These are phyloP conservation scores for Gremmenia infestans DNA, from an alignment of 2,329 filamentous ascomycete species.

Conservation along the genomic window DNA sequence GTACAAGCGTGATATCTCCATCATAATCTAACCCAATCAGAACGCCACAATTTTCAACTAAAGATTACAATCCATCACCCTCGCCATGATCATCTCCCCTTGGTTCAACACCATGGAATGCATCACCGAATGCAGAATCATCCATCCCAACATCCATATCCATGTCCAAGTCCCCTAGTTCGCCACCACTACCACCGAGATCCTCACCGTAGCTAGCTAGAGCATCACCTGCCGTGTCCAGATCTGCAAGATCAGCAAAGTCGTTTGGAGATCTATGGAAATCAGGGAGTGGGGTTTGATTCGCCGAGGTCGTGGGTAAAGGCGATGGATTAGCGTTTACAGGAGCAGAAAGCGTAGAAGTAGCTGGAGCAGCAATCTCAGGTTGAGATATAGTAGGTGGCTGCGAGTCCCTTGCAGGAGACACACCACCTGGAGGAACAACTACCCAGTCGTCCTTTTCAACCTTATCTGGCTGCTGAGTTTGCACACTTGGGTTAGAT, in stretches of 20 bases:
- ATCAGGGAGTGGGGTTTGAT: slow-evolving; percentile 22
- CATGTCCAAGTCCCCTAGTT: slow-evolving; percentile 46
- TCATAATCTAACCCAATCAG: background rate
- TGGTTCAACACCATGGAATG: slow-evolving; percentile 60
- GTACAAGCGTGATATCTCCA: background rate
- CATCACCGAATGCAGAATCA: slow-evolving; percentile 78
- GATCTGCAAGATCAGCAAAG: slow-evolving; percentile 58
- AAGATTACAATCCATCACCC: slow-evolving; percentile 12
- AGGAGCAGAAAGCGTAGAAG: slow-evolving; percentile 6
- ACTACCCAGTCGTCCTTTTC: slow-evolving; percentile 70
- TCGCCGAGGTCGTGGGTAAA: slow-evolving; percentile 10
- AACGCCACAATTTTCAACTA: background rate
- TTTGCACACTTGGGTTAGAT: slow-evolving; percentile 9
- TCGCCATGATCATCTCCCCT: slow-evolving; percentile 19
- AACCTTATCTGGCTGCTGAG: slow-evolving; percentile 32
- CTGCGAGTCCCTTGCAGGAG: slow-evolving; percentile 24
- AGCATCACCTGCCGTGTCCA: slow-evolving; percentile 68
- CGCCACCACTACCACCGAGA: slow-evolving; percentile 41
- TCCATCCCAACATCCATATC: slow-evolving; percentile 65
- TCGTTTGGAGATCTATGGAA: slow-evolving; percentile 46
- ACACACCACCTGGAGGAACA: slow-evolving; percentile 57
- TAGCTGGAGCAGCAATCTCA: slow-evolving; percentile 3
- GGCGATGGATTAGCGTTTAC: slow-evolving; percentile 5
- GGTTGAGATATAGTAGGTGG: slow-evolving; percentile 13
- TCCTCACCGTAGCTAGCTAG: slow-evolving; percentile 60